phyloP scores from a whole-genome alignment of 2,329 filamentous ascomycete genomes.

The Colletotrichum agaves region DNA sequence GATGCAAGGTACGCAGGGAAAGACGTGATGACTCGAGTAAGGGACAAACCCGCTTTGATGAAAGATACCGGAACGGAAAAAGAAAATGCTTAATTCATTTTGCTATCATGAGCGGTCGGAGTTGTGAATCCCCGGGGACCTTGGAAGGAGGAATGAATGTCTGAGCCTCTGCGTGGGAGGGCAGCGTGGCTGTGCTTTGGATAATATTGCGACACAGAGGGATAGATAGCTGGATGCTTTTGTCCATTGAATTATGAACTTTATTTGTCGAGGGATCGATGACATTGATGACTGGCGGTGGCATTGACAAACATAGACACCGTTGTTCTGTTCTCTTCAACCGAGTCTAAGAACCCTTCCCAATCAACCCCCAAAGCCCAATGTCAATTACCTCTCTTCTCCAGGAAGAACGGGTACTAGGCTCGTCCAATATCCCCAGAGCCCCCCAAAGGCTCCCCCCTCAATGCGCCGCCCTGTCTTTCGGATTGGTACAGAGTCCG shows the following conservation, averaged over 20 bases:
- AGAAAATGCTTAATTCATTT: slow-evolving; percentile 10
- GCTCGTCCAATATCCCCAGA: not conserved
- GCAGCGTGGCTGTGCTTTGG: slow-evolving; percentile 7
- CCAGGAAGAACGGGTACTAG: too few relatives aligned
- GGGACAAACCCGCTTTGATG: not conserved
- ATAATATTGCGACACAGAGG: not conserved
- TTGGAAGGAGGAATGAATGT: not conserved
- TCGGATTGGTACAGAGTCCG: not conserved
- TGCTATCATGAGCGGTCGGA: not conserved
- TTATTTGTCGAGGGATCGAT: not conserved
- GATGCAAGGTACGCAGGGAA: not conserved
- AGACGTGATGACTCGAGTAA: not conserved
- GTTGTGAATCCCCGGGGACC: not conserved
- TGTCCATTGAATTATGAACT: not conserved
- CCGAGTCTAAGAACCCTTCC: not conserved
- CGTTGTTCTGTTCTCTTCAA: not conserved
- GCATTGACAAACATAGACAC: not conserved
- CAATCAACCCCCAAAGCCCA: not conserved
- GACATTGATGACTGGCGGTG: not conserved
- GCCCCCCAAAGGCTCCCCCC: slow-evolving; percentile 20
- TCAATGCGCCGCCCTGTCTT: slow-evolving; percentile 28
- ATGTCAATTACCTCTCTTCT: too few relatives aligned
- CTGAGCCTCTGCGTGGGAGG: slow-evolving; percentile 2
- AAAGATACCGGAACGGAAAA: not conserved
- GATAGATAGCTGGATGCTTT: not conserved